Base-by-base conservation (phyloP, 495 filamentous ascomycete species). In the Hypoxylon fragiforme region DNA sequence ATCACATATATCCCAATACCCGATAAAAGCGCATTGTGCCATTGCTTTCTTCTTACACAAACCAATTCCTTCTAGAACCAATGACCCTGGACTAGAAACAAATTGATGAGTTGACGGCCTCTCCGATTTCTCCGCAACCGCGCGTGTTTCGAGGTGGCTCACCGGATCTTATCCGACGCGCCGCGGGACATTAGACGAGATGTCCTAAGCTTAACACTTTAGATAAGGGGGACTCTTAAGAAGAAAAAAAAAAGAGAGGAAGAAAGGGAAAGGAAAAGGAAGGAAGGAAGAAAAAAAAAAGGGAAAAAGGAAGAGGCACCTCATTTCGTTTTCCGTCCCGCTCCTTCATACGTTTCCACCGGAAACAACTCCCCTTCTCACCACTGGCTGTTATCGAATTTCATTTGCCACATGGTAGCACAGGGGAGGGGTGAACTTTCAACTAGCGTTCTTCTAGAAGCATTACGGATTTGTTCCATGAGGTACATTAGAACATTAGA, bases 361-460 rank as follows among this genome's bases (percentile, higher is more conserved):
- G 46, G 46, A 62, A 53, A 34, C 38, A 40, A 44, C 46, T 50
- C 35, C 54, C 28, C 32, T 31, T 44, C 15, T 44, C 38, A 39
- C n/a, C 44, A 54, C 35, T 30, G 7, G 32, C 28, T 36, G 41
- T 39, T 41, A 36, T 50, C 28, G 47, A 49, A 49, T 61, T 61
- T 62, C 31, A 57, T 62, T 62, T 53, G 58, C 52, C 58, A 62
- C 58, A 62, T 62, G 58, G 58, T 57, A 7, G 18, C 43, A 52
- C 58, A 62, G 52, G 58, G 58, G 52, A 52, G 58, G 47, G 24
- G 26, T 36, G 37, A 47, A 34, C 48, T 32, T 26, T 43, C n/a
- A n/a, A n/a, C n/a, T n/a, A 53, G 16, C 38, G 21, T 42, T 57
- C 57, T 68, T 64, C 61, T 60, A 66, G 66, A 61, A 65, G 51